Base-by-base conservation (phyloP, 2,329 filamentous ascomycete species). In the Trichophyton benhamiae region DNA sequence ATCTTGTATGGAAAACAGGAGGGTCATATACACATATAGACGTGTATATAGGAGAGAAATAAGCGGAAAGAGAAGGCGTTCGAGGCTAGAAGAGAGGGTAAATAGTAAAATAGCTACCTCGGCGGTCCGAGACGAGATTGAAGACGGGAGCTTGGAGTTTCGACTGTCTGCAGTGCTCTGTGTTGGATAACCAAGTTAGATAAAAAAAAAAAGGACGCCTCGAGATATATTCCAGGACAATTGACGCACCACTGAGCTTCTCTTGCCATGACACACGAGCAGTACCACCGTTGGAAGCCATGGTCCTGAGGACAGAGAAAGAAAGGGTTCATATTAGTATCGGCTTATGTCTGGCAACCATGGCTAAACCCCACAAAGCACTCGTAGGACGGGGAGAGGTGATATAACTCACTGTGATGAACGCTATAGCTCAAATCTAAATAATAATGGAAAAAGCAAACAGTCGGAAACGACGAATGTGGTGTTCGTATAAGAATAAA, bases 91-190 rank as follows among this genome's bases (percentile, higher is more conserved):
- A 55, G 58, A 49, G 59, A 27, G 55, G 36, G 53, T 48, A 22
- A 48, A 48, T 25, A 20, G 44, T 48, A 52, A 58, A 64, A 60
- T 20, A 62, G 22, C 49, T 79, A 88, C 87, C 87, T 81, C 87
- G 81, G 71, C 86, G 83, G 73, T 90, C 87, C 68, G 87, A 90
- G 59, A 88, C 82, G 67, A 88, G 83, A 70, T 86, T 83, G 72
- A 86, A 91, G 60, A 82, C 75, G 6, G 86, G 86, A 57, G 77
- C 72, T 49, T 75, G 72, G 46, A 83, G 70, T 63, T 83, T 79
- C 60, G 76, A 76, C 63, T 78, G 76, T 61, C 77, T 79, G 71
- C 85, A 88, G 65, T 81, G 77, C 61, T 81, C 85, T 87, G 53
- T 60, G n/a, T n/a, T 57, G 22, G 30, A n/a, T 33, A 22, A 66